A percentile compares a stretch with the other conserved stretches of the same genome.
Evolutionary conservation across 169 alveolate genomes (phyloP).

Genomic region (Plasmodium cynomolgi): DNA sequence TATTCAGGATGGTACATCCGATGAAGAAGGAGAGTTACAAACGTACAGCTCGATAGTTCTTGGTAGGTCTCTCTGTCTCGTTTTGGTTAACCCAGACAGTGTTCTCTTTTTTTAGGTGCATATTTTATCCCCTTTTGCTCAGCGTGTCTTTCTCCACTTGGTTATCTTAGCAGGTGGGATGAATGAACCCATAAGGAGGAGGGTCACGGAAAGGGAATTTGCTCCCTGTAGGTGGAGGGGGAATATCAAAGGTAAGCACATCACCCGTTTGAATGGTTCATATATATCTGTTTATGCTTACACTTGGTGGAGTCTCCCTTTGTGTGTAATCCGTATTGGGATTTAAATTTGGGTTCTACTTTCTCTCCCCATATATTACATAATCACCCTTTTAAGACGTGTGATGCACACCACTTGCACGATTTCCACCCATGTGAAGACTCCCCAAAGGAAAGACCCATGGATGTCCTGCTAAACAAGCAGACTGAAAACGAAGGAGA

Average conservation of each 20-base stretch:
- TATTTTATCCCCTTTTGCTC: background rate
- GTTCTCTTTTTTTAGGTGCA: background rate
- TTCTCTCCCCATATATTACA: background rate
- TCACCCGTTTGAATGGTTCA: background rate
- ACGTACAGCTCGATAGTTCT: slow-evolving; percentile 22
- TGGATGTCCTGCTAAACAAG: background rate
- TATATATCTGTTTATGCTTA: background rate
- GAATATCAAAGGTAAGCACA: background rate
- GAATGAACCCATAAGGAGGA: background rate
- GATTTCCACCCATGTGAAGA: background rate
- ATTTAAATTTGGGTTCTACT: background rate
- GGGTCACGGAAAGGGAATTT: background rate
- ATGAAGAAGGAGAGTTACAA: slow-evolving; percentile 9
- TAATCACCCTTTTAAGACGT: background rate
- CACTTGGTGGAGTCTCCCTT: background rate
- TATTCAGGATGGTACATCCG: background rate
- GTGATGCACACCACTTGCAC: background rate
- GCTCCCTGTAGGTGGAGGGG: background rate
- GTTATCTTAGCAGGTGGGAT: background rate
- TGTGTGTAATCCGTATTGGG: background rate
- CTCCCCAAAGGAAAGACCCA: background rate
- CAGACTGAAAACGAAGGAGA: background rate
- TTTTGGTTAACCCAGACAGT: background rate
- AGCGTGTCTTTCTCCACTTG: background rate
- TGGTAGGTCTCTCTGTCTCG: background rate